Evolutionary conservation across 1,139 yeast genomes (phyloP).

Genomic region (Pichia inconspicua): DNA sequence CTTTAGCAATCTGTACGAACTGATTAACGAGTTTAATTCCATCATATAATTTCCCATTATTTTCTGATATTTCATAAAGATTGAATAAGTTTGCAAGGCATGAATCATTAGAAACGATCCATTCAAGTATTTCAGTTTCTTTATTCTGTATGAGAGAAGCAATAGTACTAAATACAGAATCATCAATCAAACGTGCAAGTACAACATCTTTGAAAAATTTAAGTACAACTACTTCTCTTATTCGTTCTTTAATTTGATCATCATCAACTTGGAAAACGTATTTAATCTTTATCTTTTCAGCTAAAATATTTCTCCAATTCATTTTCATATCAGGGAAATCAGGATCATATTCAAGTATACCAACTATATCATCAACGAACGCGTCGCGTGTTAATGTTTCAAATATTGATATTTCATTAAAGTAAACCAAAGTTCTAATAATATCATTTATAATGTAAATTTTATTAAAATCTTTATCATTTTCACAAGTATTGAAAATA

Average conservation of each 20-base stretch:
- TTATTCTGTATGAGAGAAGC: conserved; percentile 59
- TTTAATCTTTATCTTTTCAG: conserved; percentile 53
- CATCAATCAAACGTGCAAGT: conserved; percentile 73
- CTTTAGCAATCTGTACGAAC: conserved; percentile 66
- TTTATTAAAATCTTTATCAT: conserved; percentile 34
- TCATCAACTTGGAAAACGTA: conserved; percentile 56
- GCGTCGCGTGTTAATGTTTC: conserved; percentile 62
- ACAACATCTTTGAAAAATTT: conserved; percentile 84
- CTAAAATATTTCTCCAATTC: conserved; percentile 61
- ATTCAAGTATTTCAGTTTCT: conserved; percentile 64
- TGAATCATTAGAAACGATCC: conserved; percentile 47
- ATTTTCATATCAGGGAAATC: conserved; percentile 76
- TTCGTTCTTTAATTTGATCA: conserved; percentile 29
- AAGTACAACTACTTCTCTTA: conserved; percentile 66
- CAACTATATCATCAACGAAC: conserved; percentile 56
- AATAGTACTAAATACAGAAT: conserved; percentile 59
- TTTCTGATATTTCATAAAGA: conserved; percentile 39
- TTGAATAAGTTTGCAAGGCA: conserved; percentile 49
- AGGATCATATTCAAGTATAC: conserved; percentile 88
- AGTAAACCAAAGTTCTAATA: conserved; percentile 57
- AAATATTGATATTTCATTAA: conserved; percentile 62
- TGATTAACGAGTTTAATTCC: conserved; percentile 80
- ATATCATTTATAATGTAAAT: conserved; percentile 66
- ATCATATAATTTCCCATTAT: conserved; percentile 33
- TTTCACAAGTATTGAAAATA: conserved; percentile 52